phyloP scores from a whole-genome alignment of 371 early-diverging fungal genomes.

The Apophysomyces elegans region DNA sequence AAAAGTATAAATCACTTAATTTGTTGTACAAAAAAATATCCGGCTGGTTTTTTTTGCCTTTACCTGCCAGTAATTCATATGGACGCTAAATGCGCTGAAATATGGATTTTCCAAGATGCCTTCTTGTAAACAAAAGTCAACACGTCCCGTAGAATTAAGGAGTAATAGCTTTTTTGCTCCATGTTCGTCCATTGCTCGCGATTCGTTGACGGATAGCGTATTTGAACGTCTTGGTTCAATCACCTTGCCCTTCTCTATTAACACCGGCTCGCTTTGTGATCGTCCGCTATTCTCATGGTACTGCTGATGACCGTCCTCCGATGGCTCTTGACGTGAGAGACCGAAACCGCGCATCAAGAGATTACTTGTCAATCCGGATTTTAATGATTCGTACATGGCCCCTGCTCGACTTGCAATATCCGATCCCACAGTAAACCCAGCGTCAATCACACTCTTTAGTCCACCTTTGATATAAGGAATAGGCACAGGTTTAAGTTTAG shows the following conservation, averaged over 20 bases:
- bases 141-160: conserved; percentile 68
- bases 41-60: neutral
- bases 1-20: neutral
- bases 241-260: neutral
- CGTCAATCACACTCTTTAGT: conserved; percentile 58
- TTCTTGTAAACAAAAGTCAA: conserved; percentile 79
- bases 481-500: conserved; percentile 57
- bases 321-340: conserved; percentile 28
- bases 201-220: neutral
- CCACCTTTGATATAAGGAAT: conserved; percentile 78
- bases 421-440: conserved; percentile 52
- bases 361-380: conserved; percentile 59
- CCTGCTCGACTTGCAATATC: conserved; percentile 74
- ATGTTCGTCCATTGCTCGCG: conserved; percentile 10
- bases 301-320: neutral
- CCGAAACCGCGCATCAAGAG: conserved; percentile 60
- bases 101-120: conserved; percentile 81
- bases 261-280: conserved; percentile 33
- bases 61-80: conserved; percentile 76
- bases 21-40: neutral
- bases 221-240: conserved; percentile 10
- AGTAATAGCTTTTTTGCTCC: conserved; percentile 47
- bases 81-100: conserved; percentile 71
- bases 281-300: conserved; percentile 12
- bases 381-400: conserved; percentile 69